These are phyloP conservation scores for Epichloe uncinata DNA, from an alignment of 2,329 filamentous ascomycete genomes.

Conservation along the genomic window DNA sequence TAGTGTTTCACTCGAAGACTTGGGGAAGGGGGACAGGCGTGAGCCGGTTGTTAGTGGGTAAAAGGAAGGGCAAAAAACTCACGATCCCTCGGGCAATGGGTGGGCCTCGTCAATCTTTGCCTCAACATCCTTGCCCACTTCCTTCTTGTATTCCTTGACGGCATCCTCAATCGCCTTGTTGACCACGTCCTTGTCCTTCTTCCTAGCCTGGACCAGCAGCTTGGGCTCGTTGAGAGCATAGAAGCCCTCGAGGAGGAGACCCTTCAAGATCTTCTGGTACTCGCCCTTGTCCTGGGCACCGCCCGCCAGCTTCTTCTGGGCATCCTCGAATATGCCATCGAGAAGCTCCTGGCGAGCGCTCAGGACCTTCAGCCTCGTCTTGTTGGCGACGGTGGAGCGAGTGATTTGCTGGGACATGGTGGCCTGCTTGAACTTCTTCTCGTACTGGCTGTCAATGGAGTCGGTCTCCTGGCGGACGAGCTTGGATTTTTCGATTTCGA, in stretches of 20 bases:
- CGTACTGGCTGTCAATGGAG: constrained; percentile 82
- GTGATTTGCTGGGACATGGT: constrained; percentile 98
- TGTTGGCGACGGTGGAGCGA: constrained; percentile 89
- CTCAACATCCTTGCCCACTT: constrained; percentile 53
- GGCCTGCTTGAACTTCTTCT: constrained; percentile 99
- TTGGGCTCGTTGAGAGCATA: constrained; percentile 78
- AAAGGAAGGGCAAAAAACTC: constrained; percentile 28
- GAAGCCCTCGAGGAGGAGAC: constrained; percentile 75
- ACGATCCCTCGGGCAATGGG: constrained; percentile 71
- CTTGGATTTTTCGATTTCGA: constrained; percentile 97
- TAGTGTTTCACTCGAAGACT: background rate
- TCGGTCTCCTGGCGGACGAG: constrained; percentile 91
- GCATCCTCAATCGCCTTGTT: constrained; percentile 70
- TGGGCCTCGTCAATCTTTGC: constrained; percentile 67
- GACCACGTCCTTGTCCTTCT: constrained; percentile 63
- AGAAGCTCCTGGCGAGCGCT: constrained; percentile 80
- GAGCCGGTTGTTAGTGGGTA: background rate
- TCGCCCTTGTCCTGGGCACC: constrained; percentile 55
- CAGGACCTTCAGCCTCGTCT: constrained; percentile 82
- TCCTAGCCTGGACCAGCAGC: constrained; percentile 59
- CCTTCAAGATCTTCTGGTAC: constrained; percentile 66
- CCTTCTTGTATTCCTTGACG: constrained; percentile 71
- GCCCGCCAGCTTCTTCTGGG: constrained; percentile 54
- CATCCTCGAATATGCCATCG: constrained; percentile 75
- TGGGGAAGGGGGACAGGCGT: background rate